These are phyloP conservation scores for Fusarium camptoceras DNA, from an alignment of 2,329 filamentous ascomycete species.

Conservation along the genomic window DNA sequence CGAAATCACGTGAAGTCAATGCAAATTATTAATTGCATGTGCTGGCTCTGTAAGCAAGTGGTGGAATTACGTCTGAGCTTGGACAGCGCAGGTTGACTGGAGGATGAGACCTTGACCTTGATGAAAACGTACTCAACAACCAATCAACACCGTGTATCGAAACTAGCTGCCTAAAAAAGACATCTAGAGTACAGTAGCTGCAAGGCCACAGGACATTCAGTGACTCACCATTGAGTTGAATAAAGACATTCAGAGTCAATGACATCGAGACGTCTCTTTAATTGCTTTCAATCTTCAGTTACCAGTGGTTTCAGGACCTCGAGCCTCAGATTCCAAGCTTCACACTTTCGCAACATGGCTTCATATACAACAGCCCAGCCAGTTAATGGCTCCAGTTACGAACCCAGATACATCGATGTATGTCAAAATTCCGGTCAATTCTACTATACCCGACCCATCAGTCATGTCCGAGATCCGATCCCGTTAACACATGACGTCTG, in stretches of 20 bases:
- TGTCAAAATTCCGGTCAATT: constrained; percentile 37
- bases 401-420: constrained; percentile 72
- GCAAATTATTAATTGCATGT: constrained; percentile 45
- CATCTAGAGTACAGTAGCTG: constrained; percentile 20
- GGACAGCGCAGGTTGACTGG: constrained; percentile 35
- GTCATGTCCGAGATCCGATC: constrained; percentile 10
- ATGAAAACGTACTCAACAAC: constrained; percentile 24
- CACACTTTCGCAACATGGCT: constrained; percentile 45
- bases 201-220: constrained; percentile 24
- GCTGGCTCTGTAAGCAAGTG: constrained; percentile 29
- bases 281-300: constrained; percentile 22
- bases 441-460: constrained; percentile 12
- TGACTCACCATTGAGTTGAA: constrained; percentile 27
- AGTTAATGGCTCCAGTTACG: constrained; percentile 42
- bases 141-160: constrained; percentile 32
- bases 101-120: constrained; percentile 32
- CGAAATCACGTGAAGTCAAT: constrained; percentile 42
- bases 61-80: constrained; percentile 24
- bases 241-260: constrained; percentile 30
- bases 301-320: constrained; percentile 8
- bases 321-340: constrained; percentile 9
- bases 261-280: constrained; percentile 38
- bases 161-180: constrained; percentile 10
- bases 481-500: constrained; percentile 34
- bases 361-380: constrained; percentile 39